Evolutionary conservation across 2,329 filamentous ascomycete genomes (phyloP).

Genomic region (Hortaea sp.): DNA sequence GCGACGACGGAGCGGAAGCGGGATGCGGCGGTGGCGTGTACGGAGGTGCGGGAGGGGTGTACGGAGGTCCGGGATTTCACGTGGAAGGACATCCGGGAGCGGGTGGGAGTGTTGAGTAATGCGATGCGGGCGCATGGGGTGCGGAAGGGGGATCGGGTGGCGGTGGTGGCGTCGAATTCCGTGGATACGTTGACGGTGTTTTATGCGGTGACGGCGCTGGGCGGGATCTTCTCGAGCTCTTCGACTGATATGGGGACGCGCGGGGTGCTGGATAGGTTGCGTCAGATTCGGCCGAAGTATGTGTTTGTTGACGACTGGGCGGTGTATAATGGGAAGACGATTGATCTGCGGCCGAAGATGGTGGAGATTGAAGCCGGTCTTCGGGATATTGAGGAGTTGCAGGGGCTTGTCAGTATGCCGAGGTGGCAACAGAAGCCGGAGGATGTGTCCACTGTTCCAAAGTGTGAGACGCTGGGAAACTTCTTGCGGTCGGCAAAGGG

Average conservation of each 20-base stretch:
- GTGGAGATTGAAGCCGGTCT: constrained; percentile 54
- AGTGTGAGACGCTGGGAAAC: constrained; percentile 32
- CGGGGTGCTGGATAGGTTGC: constrained; percentile 62
- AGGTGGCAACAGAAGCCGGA: constrained; percentile 49
- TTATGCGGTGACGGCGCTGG: constrained; percentile 58
- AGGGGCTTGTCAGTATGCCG: constrained; percentile 54
- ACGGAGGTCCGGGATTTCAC: constrained; percentile 45
- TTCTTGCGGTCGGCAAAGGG: constrained; percentile 33
- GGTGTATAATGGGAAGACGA: constrained; percentile 66
- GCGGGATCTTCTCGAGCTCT: constrained; percentile 64
- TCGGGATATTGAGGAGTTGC: constrained; percentile 48
- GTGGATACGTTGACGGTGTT: constrained; percentile 65
- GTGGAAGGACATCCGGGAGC: constrained; percentile 55
- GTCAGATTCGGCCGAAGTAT: constrained; percentile 66
- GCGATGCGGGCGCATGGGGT: constrained; percentile 60
- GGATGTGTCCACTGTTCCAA: constrained; percentile 47
- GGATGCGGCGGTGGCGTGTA: constrained; percentile 59
- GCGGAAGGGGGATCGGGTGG: constrained; percentile 60
- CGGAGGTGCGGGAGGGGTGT: constrained; percentile 61
- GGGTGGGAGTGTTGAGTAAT: constrained; percentile 50
- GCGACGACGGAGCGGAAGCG: constrained; percentile 54
- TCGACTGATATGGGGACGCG: constrained; percentile 77
- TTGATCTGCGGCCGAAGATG: constrained; percentile 67
- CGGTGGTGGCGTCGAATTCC: constrained; percentile 65
- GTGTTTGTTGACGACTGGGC: constrained; percentile 78